These are phyloP conservation scores for Aspergillus puulaauensis DNA, from an alignment of 2,329 filamentous ascomycete genomes.

Conservation along the genomic window DNA sequence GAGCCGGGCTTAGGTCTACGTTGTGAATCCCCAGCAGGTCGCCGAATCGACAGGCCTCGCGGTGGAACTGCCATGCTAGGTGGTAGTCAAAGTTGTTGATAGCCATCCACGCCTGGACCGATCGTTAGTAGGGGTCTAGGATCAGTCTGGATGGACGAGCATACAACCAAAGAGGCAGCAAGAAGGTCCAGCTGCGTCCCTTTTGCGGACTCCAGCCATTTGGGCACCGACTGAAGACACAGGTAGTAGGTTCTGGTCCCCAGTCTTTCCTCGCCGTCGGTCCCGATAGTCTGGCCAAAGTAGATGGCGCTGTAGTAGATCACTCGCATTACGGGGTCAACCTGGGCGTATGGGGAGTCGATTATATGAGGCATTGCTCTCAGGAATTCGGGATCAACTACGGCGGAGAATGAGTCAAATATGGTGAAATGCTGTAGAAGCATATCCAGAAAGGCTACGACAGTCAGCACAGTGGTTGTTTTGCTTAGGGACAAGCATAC, in stretches of 20 bases:
- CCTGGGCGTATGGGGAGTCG: not conserved
- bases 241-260: slow-evolving; percentile 1
- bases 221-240: not conserved
- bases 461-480: not conserved
- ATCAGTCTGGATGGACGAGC: not conserved
- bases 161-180: slow-evolving; percentile 1
- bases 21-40: slow-evolving; percentile 1
- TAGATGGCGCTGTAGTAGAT: slow-evolving; percentile 6
- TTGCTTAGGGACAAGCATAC: not conserved
- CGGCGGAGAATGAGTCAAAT: not conserved
- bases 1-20: not conserved
- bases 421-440: not conserved
- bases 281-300: not conserved
- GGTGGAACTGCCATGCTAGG: slow-evolving; percentile 7
- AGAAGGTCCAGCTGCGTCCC: slow-evolving; percentile 2
- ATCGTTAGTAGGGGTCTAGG: not conserved
- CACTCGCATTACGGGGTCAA: slow-evolving; percentile 1
- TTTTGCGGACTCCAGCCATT: slow-evolving; percentile 2
- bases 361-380: slow-evolving; percentile 1
- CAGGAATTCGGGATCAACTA: not conserved
- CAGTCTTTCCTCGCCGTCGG: not conserved
- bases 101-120: not conserved
- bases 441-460: not conserved
- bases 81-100: slow-evolving; percentile 13
- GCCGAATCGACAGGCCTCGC: slow-evolving; percentile 7